Evolutionary conservation across 2,329 filamentous ascomycete genomes (phyloP).

Genomic region (Diaporthe batatas): DNA sequence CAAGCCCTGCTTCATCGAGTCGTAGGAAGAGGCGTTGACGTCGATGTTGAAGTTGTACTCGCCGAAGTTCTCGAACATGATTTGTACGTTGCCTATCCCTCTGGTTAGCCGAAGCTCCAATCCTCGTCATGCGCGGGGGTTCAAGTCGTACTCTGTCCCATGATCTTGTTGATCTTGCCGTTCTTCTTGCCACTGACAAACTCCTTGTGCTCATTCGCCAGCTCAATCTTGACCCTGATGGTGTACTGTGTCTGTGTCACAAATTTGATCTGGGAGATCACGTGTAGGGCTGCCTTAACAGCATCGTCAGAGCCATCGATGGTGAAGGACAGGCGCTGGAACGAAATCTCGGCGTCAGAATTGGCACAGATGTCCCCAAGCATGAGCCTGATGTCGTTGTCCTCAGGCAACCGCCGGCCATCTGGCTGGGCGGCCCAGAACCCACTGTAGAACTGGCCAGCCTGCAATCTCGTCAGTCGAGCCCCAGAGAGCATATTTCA

Average conservation of each 20-base stretch:
- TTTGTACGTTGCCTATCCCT: slow-evolving; percentile 85
- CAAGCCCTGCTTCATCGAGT: slow-evolving; percentile 93
- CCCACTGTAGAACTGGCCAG: slow-evolving; percentile 97
- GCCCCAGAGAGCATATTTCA: slow-evolving; percentile 18
- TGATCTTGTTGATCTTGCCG: slow-evolving; percentile 99
- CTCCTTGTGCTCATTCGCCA: slow-evolving; percentile 99
- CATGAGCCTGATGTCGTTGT: slow-evolving; percentile 88
- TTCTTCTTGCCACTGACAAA: slow-evolving; percentile 99
- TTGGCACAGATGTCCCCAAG: slow-evolving; percentile 96
- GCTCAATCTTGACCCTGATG: slow-evolving; percentile 97
- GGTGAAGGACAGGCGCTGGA: slow-evolving; percentile 93
- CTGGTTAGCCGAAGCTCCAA: slow-evolving; percentile 44
- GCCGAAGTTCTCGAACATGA: slow-evolving; percentile 98
- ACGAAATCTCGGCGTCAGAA: slow-evolving; percentile 93
- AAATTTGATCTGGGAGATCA: slow-evolving; percentile 92
- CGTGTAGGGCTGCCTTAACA: slow-evolving; percentile 93
- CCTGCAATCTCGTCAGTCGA: slow-evolving; percentile 63
- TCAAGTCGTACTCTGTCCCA: slow-evolving; percentile 85
- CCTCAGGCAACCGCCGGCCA: slow-evolving; percentile 68
- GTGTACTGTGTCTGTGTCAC: slow-evolving; percentile 89
- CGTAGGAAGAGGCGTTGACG: slow-evolving; percentile 91
- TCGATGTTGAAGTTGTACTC: slow-evolving; percentile 99
- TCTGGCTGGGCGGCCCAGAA: slow-evolving; percentile 93
- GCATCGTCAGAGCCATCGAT: slow-evolving; percentile 97
- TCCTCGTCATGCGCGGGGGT: not conserved